Base-by-base conservation (phyloP, 176 grass and related monocot species). In the Bothriochloa decipiens region DNA sequence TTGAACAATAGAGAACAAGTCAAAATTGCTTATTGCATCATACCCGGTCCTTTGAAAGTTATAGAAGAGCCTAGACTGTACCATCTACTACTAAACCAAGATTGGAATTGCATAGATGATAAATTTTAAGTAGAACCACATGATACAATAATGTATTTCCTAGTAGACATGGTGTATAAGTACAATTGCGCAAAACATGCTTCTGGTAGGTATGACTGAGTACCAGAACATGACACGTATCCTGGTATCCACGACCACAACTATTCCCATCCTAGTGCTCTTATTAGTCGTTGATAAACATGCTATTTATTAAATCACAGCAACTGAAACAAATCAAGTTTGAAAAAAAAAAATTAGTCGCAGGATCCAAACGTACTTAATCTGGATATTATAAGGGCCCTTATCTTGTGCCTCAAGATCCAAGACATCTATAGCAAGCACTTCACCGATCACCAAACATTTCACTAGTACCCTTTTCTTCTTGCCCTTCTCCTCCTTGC, bases 341-440 rank as follows among this genome's bases (percentile, higher is more conserved):
- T 29, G 5, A 27, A 58, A 47, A 57, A 70, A 6, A 55, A 6
- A 55, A 77, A 55, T 6, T 35, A 37, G 16, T 32, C 4, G 13
- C 22, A 82, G 17, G 74, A 65, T 26, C 37, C 16, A 63, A 81
- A 23, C 78, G 70, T 99, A 99, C 96, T 88, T 91, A 33, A 99
- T 86, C 70, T 96, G 89, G 23, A 88, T 55, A 88, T 96, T 79
- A 28, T 82, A 82, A 0, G 88, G 91, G 11, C 87, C 91, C 67
- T 89, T 91, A 27, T 78, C 12, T 29, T 81, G 78, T 45, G 69
- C 88, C 36, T 82, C 86, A 10, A 94, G 75, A 82, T 96, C 83
- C 86, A 96, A 35, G 12, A 87, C 88, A 89, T 99, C 93, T 32
- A 96, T 71, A 10, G 89, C 81, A 76, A 96, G 90, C 8, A 86